Conservation (phyloP, 2,329 filamentous ascomycete genomes). For the Nectriaceae sp. region DNA sequence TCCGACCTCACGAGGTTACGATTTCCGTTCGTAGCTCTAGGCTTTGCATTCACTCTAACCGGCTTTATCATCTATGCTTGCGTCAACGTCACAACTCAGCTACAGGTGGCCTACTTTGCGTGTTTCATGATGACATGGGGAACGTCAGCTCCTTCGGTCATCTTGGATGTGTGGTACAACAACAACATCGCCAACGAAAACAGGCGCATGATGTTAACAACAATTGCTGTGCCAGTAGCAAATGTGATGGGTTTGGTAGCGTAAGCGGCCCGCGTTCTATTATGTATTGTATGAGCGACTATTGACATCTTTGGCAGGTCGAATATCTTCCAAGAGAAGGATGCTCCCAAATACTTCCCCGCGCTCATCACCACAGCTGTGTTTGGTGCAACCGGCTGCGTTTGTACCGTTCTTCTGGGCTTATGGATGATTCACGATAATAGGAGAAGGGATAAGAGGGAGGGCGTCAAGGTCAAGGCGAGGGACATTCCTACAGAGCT, state of each 20-base stretch:
- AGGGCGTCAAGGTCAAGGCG: conserved; percentile 8
- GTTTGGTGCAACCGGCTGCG: conserved; percentile 11
- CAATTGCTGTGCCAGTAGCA: conserved; percentile 71
- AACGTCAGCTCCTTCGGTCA: conserved; percentile 71
- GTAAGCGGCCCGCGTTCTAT: background rate
- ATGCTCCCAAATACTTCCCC: conserved; percentile 11
- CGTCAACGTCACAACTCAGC: conserved; percentile 61
- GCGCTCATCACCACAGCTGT: conserved; percentile 10
- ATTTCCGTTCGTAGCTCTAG: conserved; percentile 73
- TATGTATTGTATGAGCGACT: background rate
- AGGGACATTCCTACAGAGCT: conserved; percentile 12
- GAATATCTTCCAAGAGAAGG: conserved; percentile 14
- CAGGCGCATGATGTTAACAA: conserved; percentile 68
- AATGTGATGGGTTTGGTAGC: conserved; percentile 60
- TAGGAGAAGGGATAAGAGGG: conserved; percentile 5
- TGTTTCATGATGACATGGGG: conserved; percentile 85
- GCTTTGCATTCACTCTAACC: conserved; percentile 72
- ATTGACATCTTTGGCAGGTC: conserved; percentile 1
- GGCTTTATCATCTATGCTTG: conserved; percentile 80
- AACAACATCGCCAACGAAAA: conserved; percentile 82
- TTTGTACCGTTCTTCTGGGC: conserved; percentile 6
- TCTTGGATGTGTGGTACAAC: conserved; percentile 70
- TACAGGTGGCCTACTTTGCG: conserved; percentile 73
- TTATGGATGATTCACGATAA: conserved; percentile 12
- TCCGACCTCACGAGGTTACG: conserved; percentile 68